These are phyloP conservation scores for Suillus brevipes DNA, from an alignment of 768 basidiomycete species.

Conservation along the genomic window DNA sequence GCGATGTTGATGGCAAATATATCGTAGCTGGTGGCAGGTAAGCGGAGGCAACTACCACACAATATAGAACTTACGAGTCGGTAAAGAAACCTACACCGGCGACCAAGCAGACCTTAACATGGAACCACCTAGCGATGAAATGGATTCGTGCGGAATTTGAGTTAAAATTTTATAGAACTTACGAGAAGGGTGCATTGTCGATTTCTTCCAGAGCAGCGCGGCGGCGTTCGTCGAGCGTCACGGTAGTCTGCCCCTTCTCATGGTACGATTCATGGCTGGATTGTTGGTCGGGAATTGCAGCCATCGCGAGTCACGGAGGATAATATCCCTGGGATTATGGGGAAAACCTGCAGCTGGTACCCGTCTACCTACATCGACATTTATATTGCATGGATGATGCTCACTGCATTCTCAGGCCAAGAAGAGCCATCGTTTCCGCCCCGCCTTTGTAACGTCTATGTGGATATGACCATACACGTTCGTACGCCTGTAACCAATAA, in stretches of 20 bases:
- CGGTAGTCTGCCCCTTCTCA: conserved; percentile 30
- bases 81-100: conserved; percentile 92
- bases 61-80: conserved; percentile 55
- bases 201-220: conserved; percentile 82
- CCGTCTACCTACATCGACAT: background rate
- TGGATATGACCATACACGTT: background rate
- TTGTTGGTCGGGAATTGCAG: conserved; percentile 20
- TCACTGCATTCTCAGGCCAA: background rate
- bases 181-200: conserved; percentile 86
- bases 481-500: background rate
- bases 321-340: background rate
- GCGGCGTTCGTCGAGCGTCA: conserved; percentile 66
- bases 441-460: background rate
- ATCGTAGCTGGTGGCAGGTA: conserved; percentile 48
- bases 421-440: background rate
- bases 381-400: background rate
- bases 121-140: conserved; percentile 64
- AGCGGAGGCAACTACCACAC: background rate
- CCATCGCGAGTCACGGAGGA: conserved; percentile 16
- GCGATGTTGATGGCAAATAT: conserved; percentile 91
- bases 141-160: background rate
- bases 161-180: conserved; percentile 27
- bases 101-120: conserved; percentile 70
- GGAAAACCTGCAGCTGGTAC: background rate
- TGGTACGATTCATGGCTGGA: conserved; percentile 33